Evolutionary conservation across 305 asterid species (phyloP).

Genomic region (Fraxinus xanthoxyloides): DNA sequence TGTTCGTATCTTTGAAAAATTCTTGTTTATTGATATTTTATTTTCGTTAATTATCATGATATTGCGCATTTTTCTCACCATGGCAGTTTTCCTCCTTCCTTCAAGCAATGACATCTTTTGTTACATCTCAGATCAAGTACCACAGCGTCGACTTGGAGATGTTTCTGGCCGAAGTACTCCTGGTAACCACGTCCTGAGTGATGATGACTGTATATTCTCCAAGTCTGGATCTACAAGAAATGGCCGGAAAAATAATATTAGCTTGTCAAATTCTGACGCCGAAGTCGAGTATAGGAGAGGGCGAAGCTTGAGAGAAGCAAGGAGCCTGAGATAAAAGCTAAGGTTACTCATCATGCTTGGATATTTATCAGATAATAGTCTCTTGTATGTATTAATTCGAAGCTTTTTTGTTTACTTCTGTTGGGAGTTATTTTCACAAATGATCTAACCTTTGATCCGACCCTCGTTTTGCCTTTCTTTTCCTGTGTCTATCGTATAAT

Average conservation of each 20-base stretch:
- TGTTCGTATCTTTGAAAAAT: background rate
- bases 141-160: slow-evolving; percentile 32
- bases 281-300: slow-evolving; percentile 75
- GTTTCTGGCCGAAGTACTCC: slow-evolving; percentile 26
- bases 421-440: slow-evolving; percentile 34
- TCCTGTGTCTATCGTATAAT: background rate
- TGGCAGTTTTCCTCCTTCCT: background rate
- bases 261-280: slow-evolving; percentile 68
- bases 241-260: slow-evolving; percentile 47
- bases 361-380: slow-evolving; percentile 16
- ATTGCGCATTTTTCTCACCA: background rate
- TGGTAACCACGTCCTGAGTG: slow-evolving; percentile 39
- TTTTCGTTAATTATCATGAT: background rate
- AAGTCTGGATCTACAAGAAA: slow-evolving; percentile 43
- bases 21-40: background rate
- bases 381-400: slow-evolving; percentile 24
- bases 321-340: slow-evolving; percentile 29
- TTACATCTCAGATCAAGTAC: slow-evolving; percentile 37
- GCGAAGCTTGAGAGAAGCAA: slow-evolving; percentile 76
- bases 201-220: slow-evolving; percentile 54
- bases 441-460: slow-evolving; percentile 34
- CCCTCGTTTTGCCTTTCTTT: background rate
- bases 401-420: background rate
- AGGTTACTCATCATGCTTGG: slow-evolving; percentile 40
- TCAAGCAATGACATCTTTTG: slow-evolving; percentile 5